Evolutionary conservation across 1,139 yeast genomes (phyloP).

Genomic region (Candida anutae): DNA sequence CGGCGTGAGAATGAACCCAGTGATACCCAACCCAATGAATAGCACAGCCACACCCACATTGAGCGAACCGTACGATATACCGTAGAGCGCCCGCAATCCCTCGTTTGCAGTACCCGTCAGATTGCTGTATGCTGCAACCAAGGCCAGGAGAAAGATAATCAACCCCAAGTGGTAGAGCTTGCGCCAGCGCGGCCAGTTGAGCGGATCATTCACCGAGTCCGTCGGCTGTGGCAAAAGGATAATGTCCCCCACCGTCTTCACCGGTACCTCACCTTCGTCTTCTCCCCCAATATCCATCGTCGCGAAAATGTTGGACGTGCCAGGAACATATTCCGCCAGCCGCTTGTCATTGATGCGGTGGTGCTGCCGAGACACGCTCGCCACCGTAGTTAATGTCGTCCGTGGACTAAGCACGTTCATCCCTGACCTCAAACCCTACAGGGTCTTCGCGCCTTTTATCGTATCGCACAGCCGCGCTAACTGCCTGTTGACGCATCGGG

Average conservation of each 20-base stretch:
- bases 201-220: constrained; percentile 50
- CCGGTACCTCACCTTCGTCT: constrained; percentile 3
- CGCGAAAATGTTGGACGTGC: constrained; percentile 17
- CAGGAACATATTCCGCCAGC: constrained; percentile 12
- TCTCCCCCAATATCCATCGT: constrained; percentile 7
- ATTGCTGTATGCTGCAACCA: background rate
- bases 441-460: too few relatives aligned
- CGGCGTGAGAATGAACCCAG: background rate
- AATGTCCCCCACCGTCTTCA: constrained; percentile 14
- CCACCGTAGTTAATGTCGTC: too few relatives aligned
- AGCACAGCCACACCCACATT: background rate
- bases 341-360: constrained; percentile 2
- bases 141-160: background rate
- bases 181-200: constrained; percentile 30
- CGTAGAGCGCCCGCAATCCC: background rate
- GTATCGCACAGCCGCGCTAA: too few relatives aligned
- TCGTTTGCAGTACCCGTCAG: background rate
- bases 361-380: too few relatives aligned
- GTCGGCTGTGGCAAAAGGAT: constrained; percentile 53
- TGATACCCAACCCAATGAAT: background rate
- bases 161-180: background rate
- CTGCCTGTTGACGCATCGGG: too few relatives aligned
- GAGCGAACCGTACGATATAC: background rate
- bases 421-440: too few relatives aligned
- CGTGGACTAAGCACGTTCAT: too few relatives aligned